Evolutionary conservation across 768 basidiomycete genomes (phyloP), one percentile per base, ranked within the genome.

Genomic region (Strobilomyces dryophilus): DNA sequence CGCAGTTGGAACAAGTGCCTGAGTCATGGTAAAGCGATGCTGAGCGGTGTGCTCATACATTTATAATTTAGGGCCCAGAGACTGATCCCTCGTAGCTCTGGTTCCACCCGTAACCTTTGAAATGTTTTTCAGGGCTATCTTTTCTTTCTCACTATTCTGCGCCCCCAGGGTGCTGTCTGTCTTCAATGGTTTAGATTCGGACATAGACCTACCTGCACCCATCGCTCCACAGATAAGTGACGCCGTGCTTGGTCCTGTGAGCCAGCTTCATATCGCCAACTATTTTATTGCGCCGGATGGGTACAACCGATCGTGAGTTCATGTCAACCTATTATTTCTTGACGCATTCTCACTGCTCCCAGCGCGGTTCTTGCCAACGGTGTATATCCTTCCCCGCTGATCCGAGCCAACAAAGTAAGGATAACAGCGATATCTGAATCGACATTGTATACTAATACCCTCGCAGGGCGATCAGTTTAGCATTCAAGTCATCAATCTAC

Each of bases 381-480:
- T 24, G 35, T 27, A 29, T 46, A 74, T 45, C 80, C 77, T 17
- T 78, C 71, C 0, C 76, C 78, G 8, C 62, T 78, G 45, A 75
- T 80, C 51, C 48, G 8, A 2, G 73, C 67, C 3, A 58, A 64
- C 35, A 80, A 78, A 59, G 66, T 61, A 24, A 45, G 49, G 29
- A 14, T 34, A n/a, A 21, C 14, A 7, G 31, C 9, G 35, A 8
- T 29, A 34, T 43, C 27, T 15, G 8, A 3, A 29, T 11, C 26
- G 15, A 7, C 2, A 4, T 27, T 17, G 15, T n/a, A 7, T 36
- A 24, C 41, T 29, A 6, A 43, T 9, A 12, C 47, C 7, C 24
- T 15, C 8, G 1, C 37, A 53, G 52, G 15, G 15, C 2, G 41
- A 53, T 4, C 6, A 20, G 5, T 53, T 53, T 6, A 9, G 14